These are phyloP conservation scores for Pseudofabraea citricarpa DNA, from an alignment of 2,329 filamentous ascomycete genomes.

Conservation along the genomic window DNA sequence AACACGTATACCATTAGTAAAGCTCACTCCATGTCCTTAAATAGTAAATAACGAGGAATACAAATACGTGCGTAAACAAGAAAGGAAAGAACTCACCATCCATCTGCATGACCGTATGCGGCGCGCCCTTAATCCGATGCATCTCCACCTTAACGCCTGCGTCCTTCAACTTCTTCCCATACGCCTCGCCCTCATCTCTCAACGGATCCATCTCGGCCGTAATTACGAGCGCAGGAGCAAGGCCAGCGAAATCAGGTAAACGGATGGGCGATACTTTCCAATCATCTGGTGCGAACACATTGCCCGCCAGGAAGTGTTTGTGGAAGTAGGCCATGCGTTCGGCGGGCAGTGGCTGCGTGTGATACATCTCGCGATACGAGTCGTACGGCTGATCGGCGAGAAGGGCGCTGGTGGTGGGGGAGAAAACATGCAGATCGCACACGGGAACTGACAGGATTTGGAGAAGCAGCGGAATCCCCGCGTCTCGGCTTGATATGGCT, in stretches of 20 bases:
- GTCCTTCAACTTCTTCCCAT: slow-evolving; percentile 13
- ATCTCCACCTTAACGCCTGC: slow-evolving; percentile 11
- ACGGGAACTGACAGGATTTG: slow-evolving; percentile 15
- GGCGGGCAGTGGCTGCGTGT: slow-evolving; percentile 9
- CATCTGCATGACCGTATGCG: slow-evolving; percentile 16
- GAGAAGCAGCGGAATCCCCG: slow-evolving; percentile 12
- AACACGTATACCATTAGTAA: neutral
- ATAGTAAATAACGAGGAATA: no score
- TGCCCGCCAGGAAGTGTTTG: slow-evolving; percentile 10
- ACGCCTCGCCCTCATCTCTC: slow-evolving; percentile 29
- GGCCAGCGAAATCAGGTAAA: slow-evolving; percentile 21
- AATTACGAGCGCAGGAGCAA: slow-evolving; percentile 28
- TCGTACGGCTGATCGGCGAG: slow-evolving; percentile 7
- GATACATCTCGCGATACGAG: slow-evolving; percentile 14
- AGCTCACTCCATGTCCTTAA: neutral
- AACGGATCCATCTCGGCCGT: slow-evolving; percentile 32
- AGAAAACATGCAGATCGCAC: slow-evolving; percentile 9
- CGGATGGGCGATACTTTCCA: slow-evolving; percentile 21
- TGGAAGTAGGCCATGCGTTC: slow-evolving; percentile 15
- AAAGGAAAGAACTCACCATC: slow-evolving; percentile 7
- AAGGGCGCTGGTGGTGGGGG: neutral
- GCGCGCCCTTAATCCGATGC: slow-evolving; percentile 11
- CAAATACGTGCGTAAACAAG: no score
- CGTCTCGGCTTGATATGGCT: slow-evolving; percentile 13
- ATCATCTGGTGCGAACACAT: slow-evolving; percentile 6